phyloP scores from a whole-genome alignment of 2,329 filamentous ascomycete species.

The Xylariaceae sp. region DNA sequence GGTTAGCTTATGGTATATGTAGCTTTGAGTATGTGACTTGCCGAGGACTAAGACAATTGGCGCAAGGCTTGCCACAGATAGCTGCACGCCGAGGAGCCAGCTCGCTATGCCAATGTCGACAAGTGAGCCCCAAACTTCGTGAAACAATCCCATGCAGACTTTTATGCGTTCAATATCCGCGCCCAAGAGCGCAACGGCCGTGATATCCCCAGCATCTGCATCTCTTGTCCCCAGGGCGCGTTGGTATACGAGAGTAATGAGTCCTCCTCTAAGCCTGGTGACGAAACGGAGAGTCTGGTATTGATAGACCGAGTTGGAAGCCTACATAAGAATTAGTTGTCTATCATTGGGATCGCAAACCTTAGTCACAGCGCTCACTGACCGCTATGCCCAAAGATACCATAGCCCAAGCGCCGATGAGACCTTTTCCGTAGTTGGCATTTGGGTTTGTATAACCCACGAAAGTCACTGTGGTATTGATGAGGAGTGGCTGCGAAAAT shows the following conservation, averaged over 20 bases:
- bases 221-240: conserved; percentile 3
- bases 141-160: conserved; percentile 6
- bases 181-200: conserved; percentile 9
- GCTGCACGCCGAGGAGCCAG: conserved; percentile 10
- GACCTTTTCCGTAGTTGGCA: conserved; percentile 1
- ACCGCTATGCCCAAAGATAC: conserved; percentile 12
- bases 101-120: conserved; percentile 11
- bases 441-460: background rate
- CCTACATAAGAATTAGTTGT: background rate
- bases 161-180: conserved; percentile 12
- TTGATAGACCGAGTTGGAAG: conserved; percentile 4
- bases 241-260: conserved; percentile 6
- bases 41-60: conserved; percentile 7
- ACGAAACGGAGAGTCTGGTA: conserved; percentile 11
- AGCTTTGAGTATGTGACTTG: background rate
- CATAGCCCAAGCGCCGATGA: conserved; percentile 9
- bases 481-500: conserved; percentile 9
- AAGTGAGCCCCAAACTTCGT: conserved; percentile 4
- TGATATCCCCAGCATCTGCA: conserved; percentile 3
- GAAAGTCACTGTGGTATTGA: conserved; percentile 4
- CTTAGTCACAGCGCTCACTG: background rate
- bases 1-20: too few species aligned
- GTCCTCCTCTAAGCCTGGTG: conserved; percentile 9
- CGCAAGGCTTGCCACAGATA: conserved; percentile 5
- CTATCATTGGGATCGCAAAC: background rate